Evolutionary conservation across 495 filamentous ascomycete genomes (phyloP), one percentile per base, ranked within the genome.

Genomic region (Aspergillus cristatus): DNA sequence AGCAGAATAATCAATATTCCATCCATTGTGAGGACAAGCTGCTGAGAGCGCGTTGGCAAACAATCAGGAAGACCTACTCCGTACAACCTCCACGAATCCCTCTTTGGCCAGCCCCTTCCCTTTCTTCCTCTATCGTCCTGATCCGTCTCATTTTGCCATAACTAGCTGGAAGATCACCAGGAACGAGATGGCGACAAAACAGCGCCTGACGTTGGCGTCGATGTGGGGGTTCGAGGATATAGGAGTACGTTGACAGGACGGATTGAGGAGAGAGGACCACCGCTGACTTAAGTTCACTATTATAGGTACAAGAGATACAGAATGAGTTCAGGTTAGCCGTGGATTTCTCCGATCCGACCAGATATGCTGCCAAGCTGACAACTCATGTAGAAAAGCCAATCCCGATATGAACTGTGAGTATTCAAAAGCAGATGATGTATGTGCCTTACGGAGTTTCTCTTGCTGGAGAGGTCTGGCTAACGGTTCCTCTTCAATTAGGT

Each of bases 161-260:
- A n/a, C 20, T 24, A 24, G 4, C 8, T 24, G 4, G 20, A 24
- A 4, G 24, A 35, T 5, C 14, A 26, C 35, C 2, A 11, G n/a
- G n/a, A n/a, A n/a, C n/a, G n/a, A n/a, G n/a, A 56, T 56, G 47
- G 37, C 42, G 2, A 20, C 35, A 1, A 42, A 39, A 11, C 45
- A 46, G 13, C 40, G 49, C 1, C 17, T 56, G 30, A 50, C 32
- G 1, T 28, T 50, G n/a, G 53, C 49, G 3, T 56, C 49, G 0
- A 46, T 48, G 43, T 56, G 45, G 39, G 53, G 32, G 1, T 53
- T 56, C 26, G 53, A 56, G 22, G 42, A 38, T 11, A 47, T 48
- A 15, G 53, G 49, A 18, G 53, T 53, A 40, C 37, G 48, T 24
- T 14, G 6, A 20, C 10, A 1, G 2, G 8, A 24, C 26, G 33